Percentiles rank a stretch among this genome's conserved stretches.
Evolutionary conservation across 163 green algal genomes (phyloP).

Genomic region (Trebouxia gelatinosa): DNA sequence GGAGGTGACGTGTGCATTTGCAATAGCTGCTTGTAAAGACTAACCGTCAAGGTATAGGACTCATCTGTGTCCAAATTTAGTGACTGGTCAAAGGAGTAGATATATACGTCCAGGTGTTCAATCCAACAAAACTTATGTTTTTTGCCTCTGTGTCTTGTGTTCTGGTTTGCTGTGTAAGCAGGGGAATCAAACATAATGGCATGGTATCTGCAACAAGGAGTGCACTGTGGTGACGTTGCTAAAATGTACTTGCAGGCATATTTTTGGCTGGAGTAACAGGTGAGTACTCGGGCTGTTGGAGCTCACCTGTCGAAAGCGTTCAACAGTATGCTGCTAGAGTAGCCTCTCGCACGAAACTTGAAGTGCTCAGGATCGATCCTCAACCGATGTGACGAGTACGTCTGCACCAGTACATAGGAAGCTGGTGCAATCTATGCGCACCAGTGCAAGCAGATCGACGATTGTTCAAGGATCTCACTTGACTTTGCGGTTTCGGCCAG

Average conservation of each 20-base stretch:
- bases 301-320: slow-evolving; percentile 4
- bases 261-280: no score
- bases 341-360: not conserved
- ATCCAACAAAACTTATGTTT: no score
- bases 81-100: slow-evolving; percentile 44
- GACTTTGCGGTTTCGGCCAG: slow-evolving; percentile 18
- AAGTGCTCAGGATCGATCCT: not conserved
- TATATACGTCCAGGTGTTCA: slow-evolving; percentile 38
- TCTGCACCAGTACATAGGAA: no score
- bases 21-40: not conserved
- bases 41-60: slow-evolving; percentile 45
- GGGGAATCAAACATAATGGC: no score
- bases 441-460: no score
- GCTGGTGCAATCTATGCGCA: no score
- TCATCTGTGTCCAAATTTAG: slow-evolving; percentile 49
- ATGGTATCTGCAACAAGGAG: no score
- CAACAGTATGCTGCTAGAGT: slow-evolving; percentile 2
- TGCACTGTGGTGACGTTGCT: no score
- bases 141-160: no score
- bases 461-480: not conserved
- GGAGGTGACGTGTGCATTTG: not conserved
- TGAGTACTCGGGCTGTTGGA: no score
- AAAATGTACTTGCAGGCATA: no score
- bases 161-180: no score
- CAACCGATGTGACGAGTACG: not conserved